Evolutionary conservation across 2,329 filamentous ascomycete species (phyloP), one percentile per base, ranked within the genome.

Genomic region (Teratosphaeria zuluensis): DNA sequence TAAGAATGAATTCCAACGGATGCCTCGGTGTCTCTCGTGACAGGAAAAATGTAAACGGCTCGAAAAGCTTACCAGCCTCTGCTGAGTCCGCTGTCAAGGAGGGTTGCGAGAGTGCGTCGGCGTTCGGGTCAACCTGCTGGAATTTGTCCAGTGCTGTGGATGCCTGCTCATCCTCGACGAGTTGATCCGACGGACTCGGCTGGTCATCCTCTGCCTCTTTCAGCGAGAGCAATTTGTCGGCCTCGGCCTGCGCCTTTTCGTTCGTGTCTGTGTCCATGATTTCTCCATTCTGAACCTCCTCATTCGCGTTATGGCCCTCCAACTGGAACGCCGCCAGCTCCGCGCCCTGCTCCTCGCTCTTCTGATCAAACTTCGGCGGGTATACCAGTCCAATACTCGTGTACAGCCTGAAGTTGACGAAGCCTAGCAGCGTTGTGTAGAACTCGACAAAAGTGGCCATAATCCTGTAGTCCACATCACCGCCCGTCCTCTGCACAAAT

Each of bases 361-460:
- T 81, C 66, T 84, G 79, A 72, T 96, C 90, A 68, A 97, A 97
- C 75, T 91, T 96, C 62, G 94, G 94, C 19, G 94, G 94, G 72
- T 99, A 99, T 59, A 96, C 90, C 62, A 99, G 78, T 8, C 94
- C 94, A 63, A 95, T 80, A 0, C 89, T 86, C 1, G 91, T 96
- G 78, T 96, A 99, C 53, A 99, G 81, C 64, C 90, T 82, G 80
- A 91, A 99, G 80, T 99, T 96, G 76, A 97, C 86, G 70, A 99
- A 99, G 61, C 92, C 89, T 21, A 99, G 80, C 14, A 99, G 81
- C 4, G 92, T 97, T 69, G 95, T 96, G 80, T 99, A 99, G 75
- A 99, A 99, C 74, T 99, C 92, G 64, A 99, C 86, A 72, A 99
- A 99, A 4, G 94, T 99, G 60, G 90, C 92, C 94, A 99, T 99